Conservation (phyloP, 1,139 yeast species). For the Blastobotrys apis region DNA sequence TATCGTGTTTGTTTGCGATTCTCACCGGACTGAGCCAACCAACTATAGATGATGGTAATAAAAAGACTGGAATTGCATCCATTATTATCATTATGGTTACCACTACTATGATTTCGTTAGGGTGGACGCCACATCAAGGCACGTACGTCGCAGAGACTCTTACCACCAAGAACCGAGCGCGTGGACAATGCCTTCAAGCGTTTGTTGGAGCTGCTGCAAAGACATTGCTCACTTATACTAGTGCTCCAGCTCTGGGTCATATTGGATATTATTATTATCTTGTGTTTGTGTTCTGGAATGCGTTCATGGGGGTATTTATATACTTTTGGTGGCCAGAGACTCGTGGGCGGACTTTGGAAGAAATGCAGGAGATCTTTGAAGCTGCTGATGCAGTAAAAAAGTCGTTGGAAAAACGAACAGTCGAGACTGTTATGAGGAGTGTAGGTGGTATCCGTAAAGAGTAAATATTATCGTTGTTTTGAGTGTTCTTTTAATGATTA, state of each 20-base stretch:
- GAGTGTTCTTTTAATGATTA: too few relatives aligned
- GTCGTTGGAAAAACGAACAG: too few relatives aligned
- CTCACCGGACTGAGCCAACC: not conserved
- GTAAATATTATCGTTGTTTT: too few relatives aligned
- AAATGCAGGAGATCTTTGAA: slow-evolving; percentile 36
- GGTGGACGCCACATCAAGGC: not conserved
- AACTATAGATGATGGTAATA: not conserved
- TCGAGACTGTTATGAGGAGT: too few relatives aligned
- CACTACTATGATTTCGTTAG: not conserved
- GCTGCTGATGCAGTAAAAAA: slow-evolving; percentile 19
- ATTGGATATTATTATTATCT: slow-evolving; percentile 46
- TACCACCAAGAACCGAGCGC: not conserved
- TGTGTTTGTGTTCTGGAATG: slow-evolving; percentile 42
- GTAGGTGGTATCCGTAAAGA: too few relatives aligned
- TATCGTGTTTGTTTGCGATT: not conserved
- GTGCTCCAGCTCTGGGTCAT: slow-evolving; percentile 47
- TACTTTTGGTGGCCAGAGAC: slow-evolving; percentile 24
- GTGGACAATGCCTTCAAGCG: not conserved
- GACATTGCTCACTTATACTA: slow-evolving; percentile 29
- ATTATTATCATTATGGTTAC: not conserved
- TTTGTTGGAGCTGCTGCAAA: not conserved
- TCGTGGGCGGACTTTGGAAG: slow-evolving; percentile 27
- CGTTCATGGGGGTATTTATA: slow-evolving; percentile 22
- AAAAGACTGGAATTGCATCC: not conserved
- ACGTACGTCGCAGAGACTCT: not conserved